These are phyloP conservation scores for Nicotiana sylvestris DNA, from an alignment of 257 asterid species.

Conservation along the genomic window DNA sequence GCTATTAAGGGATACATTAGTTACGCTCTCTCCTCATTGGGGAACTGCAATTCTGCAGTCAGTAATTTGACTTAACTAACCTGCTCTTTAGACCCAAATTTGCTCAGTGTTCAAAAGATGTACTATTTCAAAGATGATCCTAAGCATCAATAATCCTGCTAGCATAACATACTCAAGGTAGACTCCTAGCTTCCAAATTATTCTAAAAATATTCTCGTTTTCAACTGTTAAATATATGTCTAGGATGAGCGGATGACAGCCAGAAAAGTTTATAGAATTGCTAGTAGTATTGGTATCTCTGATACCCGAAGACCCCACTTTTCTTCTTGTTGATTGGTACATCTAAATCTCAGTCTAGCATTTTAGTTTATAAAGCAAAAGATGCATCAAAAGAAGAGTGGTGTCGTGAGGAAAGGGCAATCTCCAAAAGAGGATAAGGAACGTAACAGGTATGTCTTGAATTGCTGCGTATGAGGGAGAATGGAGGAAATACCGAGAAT, in stretches of 20 bases:
- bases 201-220: not conserved
- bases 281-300: not conserved
- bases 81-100: not conserved
- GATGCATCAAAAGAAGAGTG: not conserved
- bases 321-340: not conserved
- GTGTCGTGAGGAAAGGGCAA: not conserved
- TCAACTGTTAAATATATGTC: not conserved
- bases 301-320: not conserved
- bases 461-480: not conserved
- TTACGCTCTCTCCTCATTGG: not conserved
- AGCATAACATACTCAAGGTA: not conserved
- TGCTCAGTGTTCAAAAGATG: not conserved
- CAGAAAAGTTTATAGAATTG: not conserved
- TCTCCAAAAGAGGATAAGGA: not conserved
- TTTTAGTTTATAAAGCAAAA: not conserved
- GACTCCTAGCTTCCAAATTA: not conserved
- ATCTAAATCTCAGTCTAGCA: not conserved
- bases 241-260: not conserved
- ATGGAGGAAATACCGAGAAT: conserved; percentile 3
- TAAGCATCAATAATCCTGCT: not conserved
- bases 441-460: not conserved
- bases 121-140: not conserved
- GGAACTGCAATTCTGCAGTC: not conserved
- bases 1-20: not conserved
- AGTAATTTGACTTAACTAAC: not conserved